A percentile compares a stretch with the other conserved stretches of the same genome.
Evolutionary conservation across 2,329 filamentous ascomycete species (phyloP).

Genomic region (Cladosporium halotolerans): DNA sequence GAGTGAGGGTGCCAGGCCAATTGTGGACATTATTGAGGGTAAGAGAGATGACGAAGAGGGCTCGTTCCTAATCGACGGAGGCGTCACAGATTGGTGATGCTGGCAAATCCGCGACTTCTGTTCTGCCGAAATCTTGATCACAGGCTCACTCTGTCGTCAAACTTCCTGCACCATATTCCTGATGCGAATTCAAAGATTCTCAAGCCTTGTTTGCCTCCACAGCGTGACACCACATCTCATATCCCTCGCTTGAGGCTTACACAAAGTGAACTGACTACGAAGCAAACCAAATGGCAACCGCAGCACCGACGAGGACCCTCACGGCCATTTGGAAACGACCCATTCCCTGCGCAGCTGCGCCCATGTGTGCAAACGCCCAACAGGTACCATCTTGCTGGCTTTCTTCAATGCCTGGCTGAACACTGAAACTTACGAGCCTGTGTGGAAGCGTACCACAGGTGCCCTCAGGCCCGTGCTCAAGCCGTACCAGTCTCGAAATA

Average conservation of each 20-base stretch:
- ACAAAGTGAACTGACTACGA: neutral
- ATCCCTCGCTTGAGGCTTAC: neutral
- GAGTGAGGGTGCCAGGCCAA: constrained; percentile 27
- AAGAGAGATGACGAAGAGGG: constrained; percentile 30
- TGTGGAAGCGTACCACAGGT: neutral
- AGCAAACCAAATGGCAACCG: neutral
- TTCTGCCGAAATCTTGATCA: too few relatives aligned
- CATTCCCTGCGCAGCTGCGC: neutral
- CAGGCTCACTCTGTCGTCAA: too few relatives aligned
- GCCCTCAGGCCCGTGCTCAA: neutral
- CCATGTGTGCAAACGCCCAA: neutral
- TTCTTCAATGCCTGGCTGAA: neutral
- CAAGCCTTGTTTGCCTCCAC: too few relatives aligned
- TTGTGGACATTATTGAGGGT: constrained; percentile 34
- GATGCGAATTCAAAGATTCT: too few relatives aligned
- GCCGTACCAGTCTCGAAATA: neutral
- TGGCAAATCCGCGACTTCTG: neutral
- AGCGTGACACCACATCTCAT: neutral
- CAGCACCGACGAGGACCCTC: neutral
- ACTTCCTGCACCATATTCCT: too few relatives aligned
- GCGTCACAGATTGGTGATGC: constrained; percentile 2
- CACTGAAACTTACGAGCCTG: neutral
- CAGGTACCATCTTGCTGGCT: neutral
- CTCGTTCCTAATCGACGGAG: constrained; percentile 20
- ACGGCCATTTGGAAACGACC: neutral